Base-by-base conservation (phyloP, 495 filamentous ascomycete species). In the Podospora anserina region DNA sequence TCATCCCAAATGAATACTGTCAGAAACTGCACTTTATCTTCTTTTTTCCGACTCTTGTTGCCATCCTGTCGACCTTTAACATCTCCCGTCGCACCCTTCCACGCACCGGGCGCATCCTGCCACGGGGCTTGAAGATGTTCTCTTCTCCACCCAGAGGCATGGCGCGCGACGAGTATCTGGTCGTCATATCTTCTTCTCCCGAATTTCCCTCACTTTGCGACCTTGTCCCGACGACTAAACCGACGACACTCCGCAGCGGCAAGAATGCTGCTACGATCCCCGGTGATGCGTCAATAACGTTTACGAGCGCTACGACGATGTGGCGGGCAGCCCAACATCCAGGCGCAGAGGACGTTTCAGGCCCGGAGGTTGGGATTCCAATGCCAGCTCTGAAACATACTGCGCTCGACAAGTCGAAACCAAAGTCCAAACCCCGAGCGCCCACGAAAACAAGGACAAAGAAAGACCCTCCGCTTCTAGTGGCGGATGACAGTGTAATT, bases 141-240 rank as follows among this genome's bases (percentile, higher is more conserved):
- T 64, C 75, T 60, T 79, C 80, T 16, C 81, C 83, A 54, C 81
- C 81, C 0, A 65, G 70, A 4, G 67, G 70, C 57, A 72, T 73
- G 69, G 30, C 68, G 28, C 67, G 64, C 3, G 67, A 76, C 28
- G 67, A 74, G 6, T 67, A 76, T 6, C 61, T 75, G 39, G 54
- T 77, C 26, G 56, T 83, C 39, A 78, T 78, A 2, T 84, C 84
- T 0, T 86, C 84, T 11, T 85, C 82, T 0, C 81, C 82, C 9
- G 78, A 76, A 26, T 70, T 85, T 1, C 83, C 83, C 13, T 79
- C 81, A 2, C 72, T 83, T 5, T 67, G 70, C 60, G 79, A 84
- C 2, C 69, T 83, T 30, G 62, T 82, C 5, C 9, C n/a, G 6
- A 71, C 77, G 5, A 82, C 76, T 61, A 73, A 71, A 4, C 67